Conservation (phyloP, 306 rosid genomes). For the Cajanus cajan region DNA sequence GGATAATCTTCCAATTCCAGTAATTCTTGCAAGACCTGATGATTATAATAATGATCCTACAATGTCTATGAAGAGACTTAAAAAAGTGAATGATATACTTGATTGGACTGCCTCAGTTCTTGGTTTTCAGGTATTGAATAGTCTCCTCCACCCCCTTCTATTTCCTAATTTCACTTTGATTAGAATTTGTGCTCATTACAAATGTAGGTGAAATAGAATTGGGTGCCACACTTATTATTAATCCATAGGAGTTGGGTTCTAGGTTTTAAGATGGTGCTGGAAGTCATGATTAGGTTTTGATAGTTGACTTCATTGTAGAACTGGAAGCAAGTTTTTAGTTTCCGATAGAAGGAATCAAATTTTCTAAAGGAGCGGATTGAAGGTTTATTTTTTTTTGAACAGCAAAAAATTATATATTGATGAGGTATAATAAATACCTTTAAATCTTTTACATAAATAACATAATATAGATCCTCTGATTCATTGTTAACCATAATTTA, state of each 20-base stretch:
- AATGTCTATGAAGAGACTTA: slow-evolving; percentile 47
- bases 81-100: slow-evolving; percentile 70
- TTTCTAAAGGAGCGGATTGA: not conserved
- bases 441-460: too few species aligned
- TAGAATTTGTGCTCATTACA: not conserved
- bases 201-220: not conserved
- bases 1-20: slow-evolving; percentile 72
- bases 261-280: slow-evolving; percentile 1
- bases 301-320: not conserved
- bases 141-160: not conserved
- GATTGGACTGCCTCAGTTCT: slow-evolving; percentile 76
- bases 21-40: slow-evolving; percentile 36
- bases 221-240: not conserved
- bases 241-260: not conserved
- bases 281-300: not conserved
- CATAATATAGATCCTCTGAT: too few species aligned
- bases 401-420: too few species aligned
- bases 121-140: slow-evolving; percentile 81
- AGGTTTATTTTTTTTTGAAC: not conserved
- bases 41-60: slow-evolving; percentile 39
- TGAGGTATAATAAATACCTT: too few species aligned
- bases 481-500: too few species aligned
- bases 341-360: not conserved
- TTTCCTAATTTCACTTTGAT: not conserved
- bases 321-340: not conserved